Evolutionary conservation across 2,329 filamentous ascomycete genomes (phyloP).

Genomic region (Cladosporium colombiae): DNA sequence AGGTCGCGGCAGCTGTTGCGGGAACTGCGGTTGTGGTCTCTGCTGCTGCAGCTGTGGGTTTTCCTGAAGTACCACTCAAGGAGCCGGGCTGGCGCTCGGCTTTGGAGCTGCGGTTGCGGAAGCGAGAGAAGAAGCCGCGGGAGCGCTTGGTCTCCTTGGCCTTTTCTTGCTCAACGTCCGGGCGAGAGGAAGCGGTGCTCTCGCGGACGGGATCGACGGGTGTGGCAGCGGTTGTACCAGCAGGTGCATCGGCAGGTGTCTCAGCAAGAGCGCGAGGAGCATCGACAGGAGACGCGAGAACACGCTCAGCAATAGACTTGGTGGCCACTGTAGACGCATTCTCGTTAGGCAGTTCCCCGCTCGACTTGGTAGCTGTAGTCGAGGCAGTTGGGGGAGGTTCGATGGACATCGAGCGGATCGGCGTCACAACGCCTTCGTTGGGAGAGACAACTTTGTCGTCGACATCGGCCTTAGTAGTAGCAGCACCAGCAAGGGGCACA

Average conservation of each 20-base stretch:
- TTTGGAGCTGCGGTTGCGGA: conserved; percentile 24
- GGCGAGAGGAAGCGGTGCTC: conserved; percentile 17
- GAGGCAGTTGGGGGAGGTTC: conserved; percentile 5
- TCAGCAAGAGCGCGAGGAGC: conserved; percentile 1
- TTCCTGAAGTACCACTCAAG: conserved; percentile 16
- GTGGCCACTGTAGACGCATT: not conserved
- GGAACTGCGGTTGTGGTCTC: conserved; percentile 18
- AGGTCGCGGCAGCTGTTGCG: conserved; percentile 5
- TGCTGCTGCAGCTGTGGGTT: conserved; percentile 17
- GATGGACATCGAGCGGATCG: not conserved
- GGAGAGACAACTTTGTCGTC: no score
- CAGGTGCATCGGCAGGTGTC: not conserved
- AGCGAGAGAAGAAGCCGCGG: conserved; percentile 34
- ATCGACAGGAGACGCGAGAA: not conserved
- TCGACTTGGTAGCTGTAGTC: conserved; percentile 5
- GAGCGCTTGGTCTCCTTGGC: conserved; percentile 27
- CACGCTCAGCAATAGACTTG: conserved; percentile 4
- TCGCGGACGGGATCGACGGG: not conserved
- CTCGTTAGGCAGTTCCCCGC: not conserved
- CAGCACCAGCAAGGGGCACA: not conserved
- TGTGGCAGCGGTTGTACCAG: not conserved
- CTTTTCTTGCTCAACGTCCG: conserved; percentile 16
- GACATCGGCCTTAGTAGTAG: not conserved
- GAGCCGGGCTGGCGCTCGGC: conserved; percentile 23
- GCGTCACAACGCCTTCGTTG: not conserved